A percentile compares a stretch with the other conserved stretches of the same genome.
Evolutionary conservation across 495 filamentous ascomycete genomes (phyloP).

Genomic region (Staphylotrichum tortipilum): DNA sequence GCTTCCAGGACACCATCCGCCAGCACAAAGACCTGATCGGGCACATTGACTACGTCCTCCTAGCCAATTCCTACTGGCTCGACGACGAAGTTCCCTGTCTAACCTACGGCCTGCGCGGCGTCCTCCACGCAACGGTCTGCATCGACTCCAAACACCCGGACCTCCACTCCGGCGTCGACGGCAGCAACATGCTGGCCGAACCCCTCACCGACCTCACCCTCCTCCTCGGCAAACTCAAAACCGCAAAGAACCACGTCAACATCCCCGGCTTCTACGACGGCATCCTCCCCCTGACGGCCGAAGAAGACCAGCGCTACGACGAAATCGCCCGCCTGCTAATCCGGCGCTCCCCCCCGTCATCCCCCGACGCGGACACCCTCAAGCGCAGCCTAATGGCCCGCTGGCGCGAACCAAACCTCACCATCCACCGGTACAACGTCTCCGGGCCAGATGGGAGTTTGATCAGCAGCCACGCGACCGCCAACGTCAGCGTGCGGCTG

Average conservation of each 20-base stretch:
- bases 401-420: slow-evolving; percentile 94
- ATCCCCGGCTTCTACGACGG: slow-evolving; percentile 77
- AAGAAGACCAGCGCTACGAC: slow-evolving; percentile 73
- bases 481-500: slow-evolving; percentile 79
- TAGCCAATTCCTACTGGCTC: slow-evolving; percentile 98
- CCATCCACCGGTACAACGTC: slow-evolving; percentile 85
- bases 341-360: slow-evolving; percentile 57
- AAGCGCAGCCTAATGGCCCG: slow-evolving; percentile 77
- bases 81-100: slow-evolving; percentile 91
- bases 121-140: slow-evolving; percentile 84
- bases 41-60: slow-evolving; percentile 80
- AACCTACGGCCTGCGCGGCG: slow-evolving; percentile 90
- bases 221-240: slow-evolving; percentile 69
- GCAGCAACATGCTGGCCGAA: slow-evolving; percentile 78
- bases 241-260: slow-evolving; percentile 51
- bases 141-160: slow-evolving; percentile 80
- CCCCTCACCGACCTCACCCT: slow-evolving; percentile 82
- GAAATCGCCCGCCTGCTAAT: slow-evolving; percentile 73
- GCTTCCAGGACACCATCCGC: slow-evolving; percentile 72
- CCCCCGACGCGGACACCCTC: too few species aligned
- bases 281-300: slow-evolving; percentile 62
- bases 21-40: slow-evolving; percentile 78
- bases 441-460: slow-evolving; percentile 79
- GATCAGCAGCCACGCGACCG: slow-evolving; percentile 78
- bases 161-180: slow-evolving; percentile 91